Evolutionary conservation across 805 yeast genomes (phyloP).

Genomic region (Ogataea paradorogensis): DNA sequence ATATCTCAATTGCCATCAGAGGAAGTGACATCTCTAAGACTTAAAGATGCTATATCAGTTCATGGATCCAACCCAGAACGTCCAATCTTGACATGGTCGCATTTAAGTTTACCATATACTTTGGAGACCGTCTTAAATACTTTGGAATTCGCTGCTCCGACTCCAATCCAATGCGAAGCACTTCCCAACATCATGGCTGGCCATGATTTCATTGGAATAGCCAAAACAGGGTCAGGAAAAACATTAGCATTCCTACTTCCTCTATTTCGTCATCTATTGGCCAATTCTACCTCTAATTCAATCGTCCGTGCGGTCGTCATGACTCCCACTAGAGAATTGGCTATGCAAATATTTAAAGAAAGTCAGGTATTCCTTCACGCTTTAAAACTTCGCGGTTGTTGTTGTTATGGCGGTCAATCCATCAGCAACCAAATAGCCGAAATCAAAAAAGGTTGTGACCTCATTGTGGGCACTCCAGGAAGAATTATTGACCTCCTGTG

Average conservation of each 20-base stretch:
- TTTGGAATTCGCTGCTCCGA: conserved; percentile 59
- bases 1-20: conserved; percentile 44
- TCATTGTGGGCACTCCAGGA: conserved; percentile 94
- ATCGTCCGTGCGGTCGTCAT: conserved; percentile 65
- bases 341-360: conserved; percentile 76
- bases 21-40: conserved; percentile 55
- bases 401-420: conserved; percentile 91
- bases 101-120: conserved; percentile 68
- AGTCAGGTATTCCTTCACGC: conserved; percentile 54
- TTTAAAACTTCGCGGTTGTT: conserved; percentile 52
- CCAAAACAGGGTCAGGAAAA: conserved; percentile 96
- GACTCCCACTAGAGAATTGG: conserved; percentile 92
- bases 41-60: conserved; percentile 64
- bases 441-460: conserved; percentile 71
- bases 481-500: conserved; percentile 84
- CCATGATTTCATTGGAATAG: conserved; percentile 86
- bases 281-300: conserved; percentile 47
- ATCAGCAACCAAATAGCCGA: conserved; percentile 79
- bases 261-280: conserved; percentile 75
- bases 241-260: conserved; percentile 88
- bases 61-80: conserved; percentile 55
- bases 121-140: conserved; percentile 51
- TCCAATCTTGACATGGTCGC: conserved; percentile 78
- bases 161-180: conserved; percentile 89
- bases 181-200: conserved; percentile 90